Conservation (phyloP, 2,329 filamentous ascomycete genomes). For the Colletotrichum acutatum region DNA sequence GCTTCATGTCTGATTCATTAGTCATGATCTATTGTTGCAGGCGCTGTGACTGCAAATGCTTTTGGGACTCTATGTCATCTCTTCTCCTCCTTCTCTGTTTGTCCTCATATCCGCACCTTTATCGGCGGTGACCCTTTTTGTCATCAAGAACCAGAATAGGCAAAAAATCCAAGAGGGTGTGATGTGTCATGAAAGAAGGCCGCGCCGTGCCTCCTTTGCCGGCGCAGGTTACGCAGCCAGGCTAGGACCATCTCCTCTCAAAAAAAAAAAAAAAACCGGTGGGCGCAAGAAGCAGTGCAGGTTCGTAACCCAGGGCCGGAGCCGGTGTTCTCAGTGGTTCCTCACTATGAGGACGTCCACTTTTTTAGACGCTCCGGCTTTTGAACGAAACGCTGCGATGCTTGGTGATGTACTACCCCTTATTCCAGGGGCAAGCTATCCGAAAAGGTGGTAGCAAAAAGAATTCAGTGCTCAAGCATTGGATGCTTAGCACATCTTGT, state of each 20-base stretch:
- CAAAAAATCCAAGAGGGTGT: conserved; percentile 1
- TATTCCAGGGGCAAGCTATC: not conserved
- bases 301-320: conserved; percentile 1
- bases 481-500: conserved; percentile 76
- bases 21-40: conserved; percentile 31
- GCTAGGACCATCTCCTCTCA: conserved; percentile 14
- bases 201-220: conserved; percentile 35
- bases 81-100: not conserved
- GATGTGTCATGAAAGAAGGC: conserved; percentile 22
- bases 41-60: conserved; percentile 14
- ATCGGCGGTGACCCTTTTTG: conserved; percentile 13
- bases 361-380: not conserved
- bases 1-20: conserved; percentile 28
- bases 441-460: not conserved
- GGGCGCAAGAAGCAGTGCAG: conserved; percentile 24
- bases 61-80: conserved; percentile 20
- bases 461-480: not conserved
- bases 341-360: not conserved
- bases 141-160: conserved; percentile 19
- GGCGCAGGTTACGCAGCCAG: conserved; percentile 39
- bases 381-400: conserved; percentile 4
- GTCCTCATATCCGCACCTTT: not conserved
- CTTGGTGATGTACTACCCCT: not conserved
- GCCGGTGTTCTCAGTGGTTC: not conserved
- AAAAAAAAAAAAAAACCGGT: not conserved